Base-by-base conservation (phyloP, 2,329 filamentous ascomycete species). In the Volutella citrinella region DNA sequence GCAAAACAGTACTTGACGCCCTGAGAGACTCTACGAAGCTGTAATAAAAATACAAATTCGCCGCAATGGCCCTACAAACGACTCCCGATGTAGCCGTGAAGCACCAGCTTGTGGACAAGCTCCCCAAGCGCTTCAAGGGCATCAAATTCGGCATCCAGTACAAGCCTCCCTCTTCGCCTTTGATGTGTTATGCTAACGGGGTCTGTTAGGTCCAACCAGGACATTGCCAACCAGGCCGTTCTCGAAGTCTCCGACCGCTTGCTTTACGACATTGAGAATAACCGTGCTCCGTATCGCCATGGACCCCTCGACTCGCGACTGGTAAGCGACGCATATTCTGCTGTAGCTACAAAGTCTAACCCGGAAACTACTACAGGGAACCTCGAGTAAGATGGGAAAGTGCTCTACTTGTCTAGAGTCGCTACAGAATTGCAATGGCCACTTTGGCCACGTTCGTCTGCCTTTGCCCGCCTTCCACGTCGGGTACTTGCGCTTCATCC, bases 381-480 rank as follows among this genome's bases (percentile, higher is more conserved):
- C 87, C 4, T 95, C 90, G 12, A 87, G 80, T 58, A 97, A 97
- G 64, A 76, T 69, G 5, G 85, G 79, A 16, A 74, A 70, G 39
- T 98, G 93, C 60, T 70, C 78, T 26, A 97, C 93, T 11, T 98
- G 93, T 59, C 80, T 86, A 29, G 80, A 90, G 55, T 76, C 80
- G 12, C 70, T 97, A 19, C 78, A 88, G 52, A 80, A 84, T 46
- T 98, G 93, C 63, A 93, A 88, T 50, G 93, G 93, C 10, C 93
- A 98, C 63, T 98, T 97, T 56, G 93, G 93, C 28, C 84, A 96
- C 63, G 85, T 98, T 52, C 82, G 87, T 54, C 77, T 98, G 11
- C 87, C 91, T 2, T 71, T 98, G 32, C 93, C 93, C 5, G 88
- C 85, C 26, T 97, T 97, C 56, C 93, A 98, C 58, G 89, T 97